These are phyloP conservation scores for Cladorrhinum sp. DNA, from an alignment of 2,329 filamentous ascomycete species.

Conservation along the genomic window DNA sequence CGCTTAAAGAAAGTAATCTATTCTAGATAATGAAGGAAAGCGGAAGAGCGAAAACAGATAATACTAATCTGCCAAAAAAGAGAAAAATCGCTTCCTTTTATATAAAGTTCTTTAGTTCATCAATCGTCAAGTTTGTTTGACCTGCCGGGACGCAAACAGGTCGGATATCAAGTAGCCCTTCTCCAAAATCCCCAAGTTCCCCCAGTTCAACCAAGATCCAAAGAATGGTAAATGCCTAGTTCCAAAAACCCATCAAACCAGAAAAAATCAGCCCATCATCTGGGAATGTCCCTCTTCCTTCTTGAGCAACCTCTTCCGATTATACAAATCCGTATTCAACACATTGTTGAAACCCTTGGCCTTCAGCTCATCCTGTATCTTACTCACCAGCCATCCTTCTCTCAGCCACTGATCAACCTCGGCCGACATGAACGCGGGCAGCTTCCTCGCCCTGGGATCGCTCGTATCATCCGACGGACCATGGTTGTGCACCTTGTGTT, in stretches of 20 bases:
- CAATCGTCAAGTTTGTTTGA: neutral
- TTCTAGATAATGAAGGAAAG: neutral
- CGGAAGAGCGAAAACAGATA: no score
- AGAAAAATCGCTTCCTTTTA: neutral
- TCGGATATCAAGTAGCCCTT: neutral
- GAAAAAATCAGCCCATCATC: neutral
- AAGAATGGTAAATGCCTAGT: neutral
- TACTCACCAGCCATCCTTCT: constrained; percentile 33
- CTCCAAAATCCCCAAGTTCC: neutral
- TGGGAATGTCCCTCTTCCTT: constrained; percentile 21
- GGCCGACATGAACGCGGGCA: constrained; percentile 31
- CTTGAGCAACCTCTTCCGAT: constrained; percentile 36
- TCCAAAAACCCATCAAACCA: neutral
- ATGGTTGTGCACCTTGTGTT: constrained; percentile 36
- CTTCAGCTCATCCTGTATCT: constrained; percentile 37
- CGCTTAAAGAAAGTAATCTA: neutral
- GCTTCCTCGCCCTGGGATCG: constrained; percentile 36
- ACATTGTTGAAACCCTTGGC: constrained; percentile 35
- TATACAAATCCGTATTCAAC: constrained; percentile 37
- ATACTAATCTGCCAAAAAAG: neutral
- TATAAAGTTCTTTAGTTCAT: neutral
- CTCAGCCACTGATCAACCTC: constrained; percentile 37
- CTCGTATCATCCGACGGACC: constrained; percentile 35
- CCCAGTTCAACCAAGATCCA: neutral
- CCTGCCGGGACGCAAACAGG: neutral